Evolutionary conservation across 257 asterid species (phyloP).

Genomic region (Mitragyna speciosa): DNA sequence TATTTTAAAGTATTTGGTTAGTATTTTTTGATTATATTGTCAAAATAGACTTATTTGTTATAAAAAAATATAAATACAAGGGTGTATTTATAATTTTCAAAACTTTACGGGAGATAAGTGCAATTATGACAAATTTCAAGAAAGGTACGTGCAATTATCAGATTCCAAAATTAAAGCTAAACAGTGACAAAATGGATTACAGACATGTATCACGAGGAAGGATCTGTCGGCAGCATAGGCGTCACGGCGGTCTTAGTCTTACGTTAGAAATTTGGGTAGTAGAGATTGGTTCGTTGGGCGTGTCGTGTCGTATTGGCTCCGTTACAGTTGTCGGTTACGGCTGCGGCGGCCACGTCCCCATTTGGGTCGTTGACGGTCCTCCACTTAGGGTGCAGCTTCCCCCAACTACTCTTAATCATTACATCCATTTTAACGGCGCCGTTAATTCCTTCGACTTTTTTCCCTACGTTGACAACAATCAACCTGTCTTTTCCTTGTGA

Average conservation of each 20-base stretch:
- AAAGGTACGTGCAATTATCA: no score
- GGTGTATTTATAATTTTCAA: no score
- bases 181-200: no score
- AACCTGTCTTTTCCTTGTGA: neutral
- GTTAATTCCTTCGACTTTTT: conserved; percentile 4
- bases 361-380: conserved; percentile 26
- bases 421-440: conserved; percentile 31
- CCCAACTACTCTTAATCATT: conserved; percentile 18
- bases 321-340: conserved; percentile 25
- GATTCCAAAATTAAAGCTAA: no score
- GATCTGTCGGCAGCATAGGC: conserved; percentile 39
- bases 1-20: no score
- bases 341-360: conserved; percentile 20
- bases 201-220: no score
- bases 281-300: neutral
- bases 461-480: conserved; percentile 6
- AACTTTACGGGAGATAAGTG: no score
- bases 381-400: conserved; percentile 27
- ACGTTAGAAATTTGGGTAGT: neutral
- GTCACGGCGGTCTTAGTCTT: conserved; percentile 41
- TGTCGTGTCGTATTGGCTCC: conserved; percentile 18
- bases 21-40: no score
- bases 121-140: no score
- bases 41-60: no score
- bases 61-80: no score